phyloP scores from a whole-genome alignment of 2,329 filamentous ascomycete genomes.

The Microcyclospora tardicrescens region DNA sequence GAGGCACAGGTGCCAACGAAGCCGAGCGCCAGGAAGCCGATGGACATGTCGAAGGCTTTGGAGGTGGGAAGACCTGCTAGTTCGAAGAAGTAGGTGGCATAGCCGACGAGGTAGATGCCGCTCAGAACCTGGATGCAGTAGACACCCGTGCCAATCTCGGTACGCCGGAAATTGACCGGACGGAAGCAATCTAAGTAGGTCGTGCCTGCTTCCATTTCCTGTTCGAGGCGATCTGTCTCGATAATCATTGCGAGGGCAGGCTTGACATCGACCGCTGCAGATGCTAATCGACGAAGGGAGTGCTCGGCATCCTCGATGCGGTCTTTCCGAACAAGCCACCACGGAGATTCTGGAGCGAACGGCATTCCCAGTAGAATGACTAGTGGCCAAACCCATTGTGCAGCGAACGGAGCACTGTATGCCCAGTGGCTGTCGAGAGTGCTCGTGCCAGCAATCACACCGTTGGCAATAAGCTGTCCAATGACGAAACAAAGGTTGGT shows the following conservation, averaged over 20 bases:
- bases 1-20: constrained; percentile 30
- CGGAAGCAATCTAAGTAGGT: constrained; percentile 30
- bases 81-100: constrained; percentile 37
- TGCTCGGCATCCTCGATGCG: constrained; percentile 23
- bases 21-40: constrained; percentile 31
- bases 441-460: constrained; percentile 25
- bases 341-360: constrained; percentile 20
- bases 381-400: constrained; percentile 32
- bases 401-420: constrained; percentile 31
- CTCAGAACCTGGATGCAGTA: constrained; percentile 29
- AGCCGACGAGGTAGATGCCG: constrained; percentile 28
- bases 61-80: constrained; percentile 28
- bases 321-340: constrained; percentile 26
- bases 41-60: constrained; percentile 28
- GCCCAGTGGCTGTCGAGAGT: constrained; percentile 26
- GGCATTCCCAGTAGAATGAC: constrained; percentile 25
- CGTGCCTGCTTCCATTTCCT: constrained; percentile 27
- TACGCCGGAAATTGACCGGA: constrained; percentile 29
- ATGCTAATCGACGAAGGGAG: constrained; percentile 24
- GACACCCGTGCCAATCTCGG: constrained; percentile 31
- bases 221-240: constrained; percentile 24
- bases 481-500: constrained; percentile 52
- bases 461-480: constrained; percentile 43
- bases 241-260: constrained; percentile 29
- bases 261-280: constrained; percentile 26